phyloP scores from a whole-genome alignment of 1,139 yeast genomes.

The Pichia kudriavzevii region DNA sequence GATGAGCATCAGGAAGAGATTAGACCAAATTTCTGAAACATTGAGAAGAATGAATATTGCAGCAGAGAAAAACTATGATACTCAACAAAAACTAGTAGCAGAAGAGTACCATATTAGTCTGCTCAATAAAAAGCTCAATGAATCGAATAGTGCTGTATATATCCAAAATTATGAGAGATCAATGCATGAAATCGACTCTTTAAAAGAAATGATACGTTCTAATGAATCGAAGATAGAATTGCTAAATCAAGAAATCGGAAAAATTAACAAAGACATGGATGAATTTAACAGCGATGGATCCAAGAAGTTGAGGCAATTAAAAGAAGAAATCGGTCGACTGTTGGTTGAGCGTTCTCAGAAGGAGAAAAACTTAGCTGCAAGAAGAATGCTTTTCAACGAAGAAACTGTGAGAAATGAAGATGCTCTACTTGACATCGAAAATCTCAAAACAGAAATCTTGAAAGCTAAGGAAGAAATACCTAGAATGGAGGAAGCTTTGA shows the following conservation, averaged over 20 bases:
- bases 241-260: conserved; percentile 36
- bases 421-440: conserved; percentile 46
- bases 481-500: conserved; percentile 27
- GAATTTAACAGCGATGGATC: conserved; percentile 81
- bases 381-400: conserved; percentile 52
- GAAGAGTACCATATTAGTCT: conserved; percentile 62
- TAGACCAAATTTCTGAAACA: conserved; percentile 35
- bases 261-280: conserved; percentile 67
- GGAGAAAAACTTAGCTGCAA: conserved; percentile 37
- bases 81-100: conserved; percentile 60
- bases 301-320: conserved; percentile 64
- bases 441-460: conserved; percentile 46
- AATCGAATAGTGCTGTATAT: conserved; percentile 48
- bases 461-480: conserved; percentile 35
- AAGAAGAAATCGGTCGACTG: conserved; percentile 43
- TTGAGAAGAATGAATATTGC: conserved; percentile 40
- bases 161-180: conserved; percentile 44
- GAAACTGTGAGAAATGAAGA: conserved; percentile 71
- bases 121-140: conserved; percentile 51
- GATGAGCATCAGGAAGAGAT: conserved; percentile 32
- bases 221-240: conserved; percentile 20
- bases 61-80: conserved; percentile 44
- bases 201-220: conserved; percentile 29
- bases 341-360: conserved; percentile 33
- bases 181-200: conserved; percentile 39